These are phyloP conservation scores for Piromyces sp. DNA, from an alignment of 192 early-diverging fungal genomes.

Conservation along the genomic window DNA sequence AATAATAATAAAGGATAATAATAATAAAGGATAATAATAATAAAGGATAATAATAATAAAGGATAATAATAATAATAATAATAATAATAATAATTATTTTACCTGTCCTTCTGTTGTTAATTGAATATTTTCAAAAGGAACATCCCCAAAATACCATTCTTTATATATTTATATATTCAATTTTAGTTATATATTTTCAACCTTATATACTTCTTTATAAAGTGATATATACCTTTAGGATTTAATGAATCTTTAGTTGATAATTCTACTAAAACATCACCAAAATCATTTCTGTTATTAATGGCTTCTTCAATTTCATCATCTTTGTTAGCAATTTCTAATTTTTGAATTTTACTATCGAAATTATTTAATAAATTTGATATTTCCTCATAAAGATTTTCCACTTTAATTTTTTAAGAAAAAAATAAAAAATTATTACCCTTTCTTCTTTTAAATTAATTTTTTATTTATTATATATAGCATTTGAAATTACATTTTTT, in stretches of 20 bases:
- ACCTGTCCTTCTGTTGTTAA: background rate
- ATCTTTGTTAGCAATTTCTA: background rate
- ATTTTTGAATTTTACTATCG: background rate
- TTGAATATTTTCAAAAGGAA: background rate
- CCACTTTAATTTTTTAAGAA: too few relatives aligned
- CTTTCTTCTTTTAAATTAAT: too few relatives aligned
- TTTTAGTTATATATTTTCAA: too few relatives aligned
- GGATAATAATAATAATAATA: too few relatives aligned
- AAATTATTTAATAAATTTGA: background rate
- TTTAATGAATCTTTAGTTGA: background rate
- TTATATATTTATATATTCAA: too few relatives aligned
- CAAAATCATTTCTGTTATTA: background rate
- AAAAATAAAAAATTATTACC: too few relatives aligned
- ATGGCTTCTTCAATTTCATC: background rate
- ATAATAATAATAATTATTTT: too few relatives aligned
- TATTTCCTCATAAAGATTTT: background rate
- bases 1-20: too few relatives aligned
- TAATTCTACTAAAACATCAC: background rate
- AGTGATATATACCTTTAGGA: background rate
- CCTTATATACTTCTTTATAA: too few relatives aligned
- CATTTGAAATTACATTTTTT: background rate
- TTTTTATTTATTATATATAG: too few relatives aligned
- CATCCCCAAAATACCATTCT: background rate
- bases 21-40: too few relatives aligned
- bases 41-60: too few relatives aligned